Conservation (phyloP, 1,139 yeast species). For the Lodderomyces elongisporus region DNA sequence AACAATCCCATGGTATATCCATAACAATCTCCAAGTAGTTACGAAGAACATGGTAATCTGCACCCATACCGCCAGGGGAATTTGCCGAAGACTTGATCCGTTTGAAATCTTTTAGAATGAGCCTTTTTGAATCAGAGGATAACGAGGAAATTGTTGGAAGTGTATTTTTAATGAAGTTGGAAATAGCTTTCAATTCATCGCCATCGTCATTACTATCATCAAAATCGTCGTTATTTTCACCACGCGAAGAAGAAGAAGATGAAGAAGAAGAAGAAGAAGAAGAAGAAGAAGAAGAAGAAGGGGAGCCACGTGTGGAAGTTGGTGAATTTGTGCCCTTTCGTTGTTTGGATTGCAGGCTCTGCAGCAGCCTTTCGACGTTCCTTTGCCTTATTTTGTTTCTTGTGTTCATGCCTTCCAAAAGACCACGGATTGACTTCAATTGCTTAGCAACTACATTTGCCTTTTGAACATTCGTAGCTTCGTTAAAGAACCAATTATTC, state of each 20-base stretch:
- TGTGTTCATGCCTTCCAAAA: conserved; percentile 49
- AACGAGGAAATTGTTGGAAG: conserved; percentile 36
- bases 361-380: conserved; percentile 1
- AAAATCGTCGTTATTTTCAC: conserved; percentile 15
- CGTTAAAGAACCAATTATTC: conserved; percentile 45
- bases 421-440: conserved; percentile 49
- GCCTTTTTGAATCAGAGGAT: conserved; percentile 49
- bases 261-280: too few species aligned
- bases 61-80: conserved; percentile 44
- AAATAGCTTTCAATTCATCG: conserved; percentile 42
- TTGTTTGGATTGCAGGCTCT: background rate
- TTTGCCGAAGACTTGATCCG: conserved; percentile 55
- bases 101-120: conserved; percentile 59
- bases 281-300: too few species aligned
- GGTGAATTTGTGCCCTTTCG: background rate
- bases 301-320: too few species aligned
- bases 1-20: conserved; percentile 61
- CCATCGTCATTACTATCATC: conserved; percentile 39
- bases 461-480: conserved; percentile 49
- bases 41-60: conserved; percentile 70
- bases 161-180: conserved; percentile 42
- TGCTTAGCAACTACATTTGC: conserved; percentile 59
- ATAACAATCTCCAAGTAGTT: conserved; percentile 67
- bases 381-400: conserved; percentile 6
- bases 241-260: conserved; percentile 2